Evolutionary conservation across 805 yeast species (phyloP), one percentile per base, ranked within the genome.

Genomic region (Schwanniomyces polymorphus): DNA sequence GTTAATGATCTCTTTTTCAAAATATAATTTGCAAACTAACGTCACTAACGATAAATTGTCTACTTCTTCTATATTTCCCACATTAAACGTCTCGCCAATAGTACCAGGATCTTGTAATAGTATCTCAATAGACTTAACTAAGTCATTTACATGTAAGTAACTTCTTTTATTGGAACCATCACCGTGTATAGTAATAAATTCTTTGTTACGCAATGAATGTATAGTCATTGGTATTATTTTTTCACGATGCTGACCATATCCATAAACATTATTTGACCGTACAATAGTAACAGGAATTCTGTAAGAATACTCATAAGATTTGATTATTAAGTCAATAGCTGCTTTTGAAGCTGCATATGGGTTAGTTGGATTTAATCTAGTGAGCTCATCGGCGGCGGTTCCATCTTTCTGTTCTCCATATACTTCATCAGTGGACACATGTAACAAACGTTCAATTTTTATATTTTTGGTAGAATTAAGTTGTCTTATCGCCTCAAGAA

Each of bases 291-390:
- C 59, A 0, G 79, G 80, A n/a, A 78, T 37, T 2, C 63, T 60
- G 52, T 60, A 80, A 27, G 79, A 71, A 46, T 64, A 65, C 33
- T 57, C 52, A 50, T 80, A 81, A 0, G 84, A 72, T 25, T 65
- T 54, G 2, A 76, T 68, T 3, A 80, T 67, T 59, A 80, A 55
- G 44, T 80, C 85, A 5, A 76, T 65, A 5, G 82, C 68, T 0
- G 84, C 85, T 53, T 81, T 80, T 10, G 82, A 65, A 0, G 84
- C 84, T 4, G 84, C 67, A 48, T 80, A 80, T 3, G 85, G 85
- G 49, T 78, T 80, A 0, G 85, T 74, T 1, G 85, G 85, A 10
- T 61, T 56, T n/a, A 81, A 55, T 0, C 52, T 50, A 5, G 72
- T 60, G 0, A 55, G 28, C 53, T 79, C 84, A 35, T 61, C 61